Evolutionary conservation across 352 stramenopile genomes (phyloP).

Genomic region (Phytophthora ramorum): DNA sequence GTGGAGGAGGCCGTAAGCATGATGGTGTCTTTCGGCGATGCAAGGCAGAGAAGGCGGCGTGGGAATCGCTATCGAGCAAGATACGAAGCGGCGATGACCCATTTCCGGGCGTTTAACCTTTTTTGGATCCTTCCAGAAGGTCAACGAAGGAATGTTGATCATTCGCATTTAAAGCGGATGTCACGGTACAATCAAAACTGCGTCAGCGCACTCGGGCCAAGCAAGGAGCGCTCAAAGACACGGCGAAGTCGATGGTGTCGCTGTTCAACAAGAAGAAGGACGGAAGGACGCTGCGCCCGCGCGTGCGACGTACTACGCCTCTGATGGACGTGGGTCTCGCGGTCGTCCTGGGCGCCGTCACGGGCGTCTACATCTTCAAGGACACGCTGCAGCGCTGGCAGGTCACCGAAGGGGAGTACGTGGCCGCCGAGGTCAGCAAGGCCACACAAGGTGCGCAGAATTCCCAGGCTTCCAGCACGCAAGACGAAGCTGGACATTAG

Average conservation of each 20-base stretch:
- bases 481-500: conserved; percentile 22
- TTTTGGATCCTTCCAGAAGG: conserved; percentile 39
- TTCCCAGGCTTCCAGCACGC: background rate
- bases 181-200: background rate
- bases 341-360: conserved; percentile 57
- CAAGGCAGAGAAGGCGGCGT: background rate
- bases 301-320: conserved; percentile 57
- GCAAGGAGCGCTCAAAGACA: conserved; percentile 1
- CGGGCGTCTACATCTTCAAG: conserved; percentile 81
- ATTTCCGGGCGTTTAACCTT: background rate
- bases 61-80: background rate
- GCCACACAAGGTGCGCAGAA: conserved; percentile 19
- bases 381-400: conserved; percentile 67
- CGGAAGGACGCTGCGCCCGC: conserved; percentile 54
- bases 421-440: conserved; percentile 29
- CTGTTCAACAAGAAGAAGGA: conserved; percentile 59
- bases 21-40: background rate
- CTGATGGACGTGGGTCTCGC: conserved; percentile 69
- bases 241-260: conserved; percentile 35
- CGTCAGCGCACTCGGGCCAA: background rate
- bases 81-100: background rate
- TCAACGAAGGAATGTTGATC: conserved; percentile 32
- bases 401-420: conserved; percentile 40
- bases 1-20: background rate
- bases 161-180: conserved; percentile 19